Evolutionary conservation across 148 eudicot species (phyloP), one percentile per base, ranked within the genome.

Genomic region (Silene latifolia): DNA sequence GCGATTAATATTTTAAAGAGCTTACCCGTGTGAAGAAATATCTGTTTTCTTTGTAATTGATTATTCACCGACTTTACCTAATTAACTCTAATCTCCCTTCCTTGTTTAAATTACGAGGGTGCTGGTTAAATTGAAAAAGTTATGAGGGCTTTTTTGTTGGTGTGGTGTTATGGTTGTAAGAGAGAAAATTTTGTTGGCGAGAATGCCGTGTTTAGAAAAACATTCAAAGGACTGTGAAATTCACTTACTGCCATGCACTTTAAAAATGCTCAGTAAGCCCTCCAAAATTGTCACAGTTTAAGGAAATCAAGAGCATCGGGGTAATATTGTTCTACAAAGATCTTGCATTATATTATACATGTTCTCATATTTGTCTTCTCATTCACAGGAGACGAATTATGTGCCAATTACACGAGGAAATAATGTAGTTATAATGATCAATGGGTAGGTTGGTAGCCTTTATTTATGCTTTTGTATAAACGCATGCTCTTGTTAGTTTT

Each of bases 331-430:
- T 53, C 32, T 56, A 5, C 46, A 12, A 39, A 6, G 47, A 13
- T 69, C 24, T 35, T 7, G 42, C 25, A 69, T 47, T 56, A 19
- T 7, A 39, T 17, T 9, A 0, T 19, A 69, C n/a, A 44, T 57
- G 3, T 20, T 71, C 82, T 74, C 29, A 71, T 19, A 5, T 42
- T 71, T 57, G 27, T 59, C 56, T 48, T 72, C 39, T 74, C 15
- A 56, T 46, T 82, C 79, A 64, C 87, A 95, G 99, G 99, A 95
- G 81, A 90, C 87, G 27, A 80, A 83, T 71, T 95, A 89, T 75
- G 93, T 92, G 83, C 89, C 99, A 62, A 95, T 95, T 70, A 87
- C 86, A 51, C 89, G 92, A 5, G 99, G 99, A 42, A 87, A 89
- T 84, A 88, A 89, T 75, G 97, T 95, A 60, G 92, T 87, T 61